Percentiles rank a stretch among this genome's conserved stretches.
Evolutionary conservation across 352 stramenopile genomes (phyloP).

Genomic region (Phytopythium boreale): DNA sequence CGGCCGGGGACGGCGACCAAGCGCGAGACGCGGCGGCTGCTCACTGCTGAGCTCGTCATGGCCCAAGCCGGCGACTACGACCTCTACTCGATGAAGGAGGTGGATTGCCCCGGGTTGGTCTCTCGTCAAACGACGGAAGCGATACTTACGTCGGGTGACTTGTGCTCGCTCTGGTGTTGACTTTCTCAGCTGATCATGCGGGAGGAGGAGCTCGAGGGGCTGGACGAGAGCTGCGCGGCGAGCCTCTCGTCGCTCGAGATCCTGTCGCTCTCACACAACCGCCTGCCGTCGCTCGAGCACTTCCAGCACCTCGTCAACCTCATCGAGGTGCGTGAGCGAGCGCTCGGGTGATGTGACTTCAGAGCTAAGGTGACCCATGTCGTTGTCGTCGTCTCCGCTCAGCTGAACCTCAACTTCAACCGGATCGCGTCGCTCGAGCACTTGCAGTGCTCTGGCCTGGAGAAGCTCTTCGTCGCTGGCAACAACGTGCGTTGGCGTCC

Average conservation of each 20-base stretch:
- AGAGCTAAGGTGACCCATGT: too few species aligned
- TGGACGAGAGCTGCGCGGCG: slow-evolving; percentile 58
- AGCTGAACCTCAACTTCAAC: slow-evolving; percentile 79
- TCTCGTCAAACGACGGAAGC: not conserved
- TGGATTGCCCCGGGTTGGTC: slow-evolving; percentile 1
- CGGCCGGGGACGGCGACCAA: not conserved
- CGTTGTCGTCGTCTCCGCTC: not conserved
- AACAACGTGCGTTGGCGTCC: slow-evolving; percentile 32
- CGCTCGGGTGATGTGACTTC: too few species aligned
- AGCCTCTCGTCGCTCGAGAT: slow-evolving; percentile 63
- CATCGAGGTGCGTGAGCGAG: slow-evolving; percentile 42
- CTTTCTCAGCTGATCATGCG: slow-evolving; percentile 60
- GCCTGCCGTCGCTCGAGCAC: slow-evolving; percentile 45
- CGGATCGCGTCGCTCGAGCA: slow-evolving; percentile 42
- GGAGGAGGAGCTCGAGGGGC: slow-evolving; percentile 42
- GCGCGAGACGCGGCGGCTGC: not conserved
- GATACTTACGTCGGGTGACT: not conserved
- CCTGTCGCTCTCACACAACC: slow-evolving; percentile 82
- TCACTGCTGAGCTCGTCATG: slow-evolving; percentile 59
- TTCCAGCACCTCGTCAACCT: slow-evolving; percentile 74
- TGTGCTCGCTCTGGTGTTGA: not conserved
- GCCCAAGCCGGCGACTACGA: slow-evolving; percentile 59
- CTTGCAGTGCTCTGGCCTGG: slow-evolving; percentile 49
- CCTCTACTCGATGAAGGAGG: slow-evolving; percentile 59
- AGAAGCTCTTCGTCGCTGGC: slow-evolving; percentile 65